Evolutionary conservation across 495 filamentous ascomycete genomes (phyloP).

Genomic region (Penicillium fimorum): DNA sequence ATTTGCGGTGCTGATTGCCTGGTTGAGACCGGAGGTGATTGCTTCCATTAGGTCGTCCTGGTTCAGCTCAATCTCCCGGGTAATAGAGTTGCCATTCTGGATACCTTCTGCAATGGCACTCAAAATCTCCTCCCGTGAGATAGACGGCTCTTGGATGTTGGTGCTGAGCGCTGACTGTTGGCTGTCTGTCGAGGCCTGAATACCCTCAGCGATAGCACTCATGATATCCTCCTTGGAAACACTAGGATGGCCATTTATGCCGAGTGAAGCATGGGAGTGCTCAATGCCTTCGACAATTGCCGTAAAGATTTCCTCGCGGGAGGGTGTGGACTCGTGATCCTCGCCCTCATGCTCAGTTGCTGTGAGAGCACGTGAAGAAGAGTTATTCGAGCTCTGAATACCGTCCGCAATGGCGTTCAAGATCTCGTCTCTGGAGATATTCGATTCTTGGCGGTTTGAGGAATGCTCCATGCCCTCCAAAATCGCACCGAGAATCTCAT

Average conservation of each 20-base stretch:
- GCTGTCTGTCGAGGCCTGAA: slow-evolving; percentile 15
- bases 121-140: slow-evolving; percentile 54
- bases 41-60: slow-evolving; percentile 66
- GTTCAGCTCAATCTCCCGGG: slow-evolving; percentile 59
- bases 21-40: slow-evolving; percentile 57
- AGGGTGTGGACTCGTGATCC: background rate
- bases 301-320: slow-evolving; percentile 41
- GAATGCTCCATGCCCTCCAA: slow-evolving; percentile 40
- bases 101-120: slow-evolving; percentile 59
- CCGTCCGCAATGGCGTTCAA: slow-evolving; percentile 30
- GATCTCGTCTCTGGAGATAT: slow-evolving; percentile 42
- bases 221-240: slow-evolving; percentile 47
- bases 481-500: slow-evolving; percentile 50
- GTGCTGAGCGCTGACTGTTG: slow-evolving; percentile 25
- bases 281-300: slow-evolving; percentile 46
- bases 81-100: slow-evolving; percentile 45
- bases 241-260: slow-evolving; percentile 14
- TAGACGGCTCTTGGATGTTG: slow-evolving; percentile 23
- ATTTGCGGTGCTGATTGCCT: slow-evolving; percentile 50
- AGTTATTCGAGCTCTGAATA: background rate
- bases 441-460: slow-evolving; percentile 24
- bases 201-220: slow-evolving; percentile 23
- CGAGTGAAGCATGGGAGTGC: background rate
- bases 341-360: background rate
- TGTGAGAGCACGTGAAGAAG: slow-evolving; percentile 1